Percentiles rank a stretch among this genome's conserved stretches.
These are phyloP conservation scores for Arxiozyma slooffiae DNA, from an alignment of 1,139 yeast genomes.

Conservation along the genomic window DNA sequence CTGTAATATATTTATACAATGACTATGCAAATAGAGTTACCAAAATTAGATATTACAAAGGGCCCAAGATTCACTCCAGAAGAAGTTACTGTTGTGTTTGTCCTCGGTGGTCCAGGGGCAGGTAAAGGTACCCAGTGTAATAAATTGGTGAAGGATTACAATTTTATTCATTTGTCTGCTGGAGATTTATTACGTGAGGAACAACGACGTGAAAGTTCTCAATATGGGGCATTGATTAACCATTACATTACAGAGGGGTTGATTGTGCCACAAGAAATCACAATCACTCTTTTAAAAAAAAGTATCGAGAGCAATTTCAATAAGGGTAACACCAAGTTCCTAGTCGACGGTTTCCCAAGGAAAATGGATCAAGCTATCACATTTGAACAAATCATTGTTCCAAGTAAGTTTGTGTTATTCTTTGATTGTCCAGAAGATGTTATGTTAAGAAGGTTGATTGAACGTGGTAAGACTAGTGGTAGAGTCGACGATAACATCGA, in stretches of 20 bases:
- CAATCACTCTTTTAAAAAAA: constrained; percentile 70
- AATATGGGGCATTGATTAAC: constrained; percentile 78
- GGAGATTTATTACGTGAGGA: constrained; percentile 93
- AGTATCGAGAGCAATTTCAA: constrained; percentile 52
- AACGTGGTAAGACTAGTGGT: constrained; percentile 92
- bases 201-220: constrained; percentile 71
- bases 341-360: constrained; percentile 95
- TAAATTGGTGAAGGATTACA: constrained; percentile 66
- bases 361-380: constrained; percentile 96
- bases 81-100: constrained; percentile 72
- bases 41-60: constrained; percentile 5
- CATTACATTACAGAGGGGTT: constrained; percentile 75
- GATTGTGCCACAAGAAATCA: constrained; percentile 93
- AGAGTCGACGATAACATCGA: constrained; percentile 89
- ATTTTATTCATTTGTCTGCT: constrained; percentile 83
- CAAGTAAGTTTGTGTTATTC: constrained; percentile 69
- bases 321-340: constrained; percentile 50
- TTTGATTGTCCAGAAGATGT: constrained; percentile 90
- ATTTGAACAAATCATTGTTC: constrained; percentile 74
- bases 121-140: constrained; percentile 97
- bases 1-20: no score
- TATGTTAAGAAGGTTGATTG: constrained; percentile 75
- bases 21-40: constrained; percentile 4
- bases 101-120: constrained; percentile 77
- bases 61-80: constrained; percentile 46